Conservation (phyloP, 768 basidiomycete genomes). For the Tricholoma flavovirens region DNA sequence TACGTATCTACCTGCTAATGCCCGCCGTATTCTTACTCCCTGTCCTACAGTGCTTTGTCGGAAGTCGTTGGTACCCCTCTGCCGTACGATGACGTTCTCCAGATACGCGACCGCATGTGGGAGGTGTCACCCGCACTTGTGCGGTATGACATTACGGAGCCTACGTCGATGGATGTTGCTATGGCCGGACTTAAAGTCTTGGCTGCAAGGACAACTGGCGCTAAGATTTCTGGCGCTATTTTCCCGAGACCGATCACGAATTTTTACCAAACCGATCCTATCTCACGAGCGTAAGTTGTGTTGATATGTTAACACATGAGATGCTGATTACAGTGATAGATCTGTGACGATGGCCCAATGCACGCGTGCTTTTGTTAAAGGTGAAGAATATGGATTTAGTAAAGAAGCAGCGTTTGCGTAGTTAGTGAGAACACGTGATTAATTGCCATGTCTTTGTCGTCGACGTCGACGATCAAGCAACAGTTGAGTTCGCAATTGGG, state of each 20-base stretch:
- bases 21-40: not conserved
- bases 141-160: constrained; percentile 77
- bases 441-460: not conserved
- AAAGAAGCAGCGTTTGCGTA: constrained; percentile 41
- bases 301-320: not conserved
- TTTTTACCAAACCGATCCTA: constrained; percentile 96
- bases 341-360: constrained; percentile 98
- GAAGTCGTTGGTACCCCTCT: constrained; percentile 78
- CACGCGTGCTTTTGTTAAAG: constrained; percentile 78
- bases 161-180: constrained; percentile 66
- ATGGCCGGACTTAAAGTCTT: constrained; percentile 63
- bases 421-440: constrained; percentile 1
- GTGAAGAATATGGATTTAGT: constrained; percentile 55
- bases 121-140: constrained; percentile 89
- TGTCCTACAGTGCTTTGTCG: constrained; percentile 64
- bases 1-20: constrained; percentile 26
- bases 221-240: constrained; percentile 50
- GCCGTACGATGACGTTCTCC: constrained; percentile 84
- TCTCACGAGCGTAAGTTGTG: constrained; percentile 76
- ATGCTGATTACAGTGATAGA: constrained; percentile 28
- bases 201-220: constrained; percentile 41
- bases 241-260: constrained; percentile 82
- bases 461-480: constrained; percentile 5
- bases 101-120: constrained; percentile 91
- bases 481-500: not conserved